Evolutionary conservation across 2,329 filamentous ascomycete genomes (phyloP), one percentile per base, ranked within the genome.

Genomic region (Fusarium sp.): DNA sequence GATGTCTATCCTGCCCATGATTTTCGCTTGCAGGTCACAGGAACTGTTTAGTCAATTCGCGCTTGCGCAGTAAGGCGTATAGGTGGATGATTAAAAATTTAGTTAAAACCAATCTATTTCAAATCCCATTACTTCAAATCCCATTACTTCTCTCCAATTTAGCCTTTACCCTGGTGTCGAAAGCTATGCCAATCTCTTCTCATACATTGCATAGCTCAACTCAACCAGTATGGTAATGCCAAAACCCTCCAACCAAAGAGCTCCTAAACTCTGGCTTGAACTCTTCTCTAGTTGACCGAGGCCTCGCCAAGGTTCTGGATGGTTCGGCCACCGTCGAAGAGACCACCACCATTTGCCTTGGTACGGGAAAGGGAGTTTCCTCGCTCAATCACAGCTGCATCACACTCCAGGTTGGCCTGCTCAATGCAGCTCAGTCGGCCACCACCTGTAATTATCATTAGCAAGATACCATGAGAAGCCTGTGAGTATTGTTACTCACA

Each of bases 271-370:
- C 3, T 28, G 10, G 24, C 12, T 28, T 45, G 14, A n/a, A 23
- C 10, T 49, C 4, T 30, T 12, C 11, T 2, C 2, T 59, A 60
- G 38, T 60, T 60, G 14, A 60, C 56, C 1, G 1, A 1, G 2
- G 56, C 56, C 30, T 60, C 19, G 17, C 21, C 38, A 9, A 60
- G 56, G 54, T 60, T 60, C 56, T 60, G 56, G 20, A 60, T 60
- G 8, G 59, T 60, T 17, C 21, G 20, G 0, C 20, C 56, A 19
- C 56, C 56, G 24, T 60, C 56, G 14, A 60, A 60, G 1, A 60
- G 56, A 23, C 56, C 49, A 11, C 20, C 38, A 1, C 17, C 21
- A 4, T 30, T 17, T 1, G 56, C 56, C 8, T 28, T 42, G 39
- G 56, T 54, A 14, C 56, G 56, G 54, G 54, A 60, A 19, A 60